These are phyloP conservation scores for Gentiana dahurica DNA, from an alignment of 257 asterid genomes.

Conservation along the genomic window DNA sequence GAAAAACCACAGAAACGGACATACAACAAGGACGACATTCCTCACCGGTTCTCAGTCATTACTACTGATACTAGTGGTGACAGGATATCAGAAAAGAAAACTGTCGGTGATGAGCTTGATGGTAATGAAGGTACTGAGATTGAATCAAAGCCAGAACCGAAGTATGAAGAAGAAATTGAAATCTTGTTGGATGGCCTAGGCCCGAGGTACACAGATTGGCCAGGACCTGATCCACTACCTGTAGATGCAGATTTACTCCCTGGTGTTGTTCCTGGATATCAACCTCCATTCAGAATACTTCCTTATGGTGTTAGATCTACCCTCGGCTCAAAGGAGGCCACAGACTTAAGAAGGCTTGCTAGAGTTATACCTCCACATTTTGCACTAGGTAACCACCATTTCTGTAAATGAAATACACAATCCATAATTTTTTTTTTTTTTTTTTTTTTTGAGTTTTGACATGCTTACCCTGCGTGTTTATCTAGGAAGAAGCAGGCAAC, in stretches of 20 bases:
- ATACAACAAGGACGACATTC: slow-evolving; percentile 27
- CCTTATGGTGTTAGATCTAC: slow-evolving; percentile 87
- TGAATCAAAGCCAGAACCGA: slow-evolving; percentile 37
- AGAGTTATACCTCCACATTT: slow-evolving; percentile 88
- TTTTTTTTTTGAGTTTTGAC: neutral
- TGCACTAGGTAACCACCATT: slow-evolving; percentile 58
- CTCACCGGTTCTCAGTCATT: slow-evolving; percentile 18
- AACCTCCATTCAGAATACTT: slow-evolving; percentile 79
- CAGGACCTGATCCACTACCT: slow-evolving; percentile 84
- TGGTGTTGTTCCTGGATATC: slow-evolving; percentile 51
- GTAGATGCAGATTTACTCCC: slow-evolving; percentile 97
- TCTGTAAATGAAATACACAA: slow-evolving; percentile 2
- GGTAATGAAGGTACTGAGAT: slow-evolving; percentile 15
- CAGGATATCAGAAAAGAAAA: slow-evolving; percentile 18
- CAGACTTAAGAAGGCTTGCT: slow-evolving; percentile 82
- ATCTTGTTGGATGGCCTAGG: slow-evolving; percentile 65
- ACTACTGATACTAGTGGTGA: slow-evolving; percentile 17
- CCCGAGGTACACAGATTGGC: slow-evolving; percentile 89
- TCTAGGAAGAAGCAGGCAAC: slow-evolving; percentile 97
- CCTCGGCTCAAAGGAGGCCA: slow-evolving; percentile 59
- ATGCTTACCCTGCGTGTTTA: slow-evolving; percentile 3
- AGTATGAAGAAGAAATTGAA: slow-evolving; percentile 77
- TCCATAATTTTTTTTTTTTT: too few relatives aligned
- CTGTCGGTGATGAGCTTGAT: slow-evolving; percentile 11
- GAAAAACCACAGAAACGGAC: slow-evolving; percentile 26